Base-by-base conservation (phyloP, 2,329 filamentous ascomycete species). In the Fusarium buharicum region DNA sequence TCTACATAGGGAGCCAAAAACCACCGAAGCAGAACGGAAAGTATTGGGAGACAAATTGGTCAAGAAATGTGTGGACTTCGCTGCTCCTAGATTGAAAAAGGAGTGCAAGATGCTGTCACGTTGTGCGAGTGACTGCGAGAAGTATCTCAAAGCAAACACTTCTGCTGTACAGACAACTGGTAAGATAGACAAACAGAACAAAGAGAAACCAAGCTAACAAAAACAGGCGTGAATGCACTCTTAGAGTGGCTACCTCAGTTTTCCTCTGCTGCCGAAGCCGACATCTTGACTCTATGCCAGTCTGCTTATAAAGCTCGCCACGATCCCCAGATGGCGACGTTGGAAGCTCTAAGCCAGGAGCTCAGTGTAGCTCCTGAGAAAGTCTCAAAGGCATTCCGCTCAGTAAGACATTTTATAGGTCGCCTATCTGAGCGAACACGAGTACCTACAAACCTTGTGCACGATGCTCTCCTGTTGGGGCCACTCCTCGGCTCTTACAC, bases 401-500 rank as follows among this genome's bases (percentile, higher is more conserved):
- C 43, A 4, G 70, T 76, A 6, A 68, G 71, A 5, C 82, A 84
- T 62, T 72, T 74, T 30, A 66, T 84, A 8, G 80, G 82, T 3
- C 74, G 81, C 1, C 64, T 85, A 2, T 77, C 77, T n/a, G 69
- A 78, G 18, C 78, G 78, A 47, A 67, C 79, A 3, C 74, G 79
- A 10, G 76, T 77, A 1, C 69, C 75, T 0, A 71, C 73, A 4
- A 59, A 75, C 9, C 70, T 84, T 1, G 44, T 82, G 2, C 60
- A 72, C 7, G 73, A 77, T 46, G 67, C 72, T 3, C 43, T 41
- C 4, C 54, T 58, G 11, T 31, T 82, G 8, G 55, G 57, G 2
- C 48, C 71, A 2, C 34, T 81, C 1, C 65, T 82, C 1, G 65
- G 73, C 17, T 52, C 62, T 9, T 75, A 66, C 47, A 36, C 67